These are phyloP conservation scores for barley (Hordeum vulgare) DNA, from an alignment of 176 grass and related monocot genomes.

Conservation along the genomic window DNA sequence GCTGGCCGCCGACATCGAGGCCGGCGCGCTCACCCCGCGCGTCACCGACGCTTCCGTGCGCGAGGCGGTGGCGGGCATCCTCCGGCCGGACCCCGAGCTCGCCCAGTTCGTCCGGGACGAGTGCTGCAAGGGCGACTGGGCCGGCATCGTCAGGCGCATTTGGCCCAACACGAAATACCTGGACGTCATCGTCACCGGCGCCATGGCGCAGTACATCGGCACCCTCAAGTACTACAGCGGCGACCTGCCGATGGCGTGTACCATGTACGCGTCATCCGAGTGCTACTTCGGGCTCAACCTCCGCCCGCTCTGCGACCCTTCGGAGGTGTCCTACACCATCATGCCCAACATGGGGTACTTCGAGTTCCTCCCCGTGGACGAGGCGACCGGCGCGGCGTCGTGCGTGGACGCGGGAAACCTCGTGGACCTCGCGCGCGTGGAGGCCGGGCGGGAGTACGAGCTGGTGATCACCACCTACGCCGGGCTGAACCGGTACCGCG, in stretches of 20 bases:
- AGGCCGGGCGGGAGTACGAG: conserved; percentile 82
- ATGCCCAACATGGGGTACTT: conserved; percentile 99
- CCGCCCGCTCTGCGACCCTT: conserved; percentile 72
- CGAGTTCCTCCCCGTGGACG: conserved; percentile 77
- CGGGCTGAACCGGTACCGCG: conserved; percentile 84
- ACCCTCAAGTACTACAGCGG: conserved; percentile 85
- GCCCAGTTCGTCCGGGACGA: conserved; percentile 52
- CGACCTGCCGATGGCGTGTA: conserved; percentile 83
- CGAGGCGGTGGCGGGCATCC: conserved; percentile 52
- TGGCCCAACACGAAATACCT: conserved; percentile 97
- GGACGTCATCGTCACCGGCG: conserved; percentile 93
- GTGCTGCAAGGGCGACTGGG: conserved; percentile 69
- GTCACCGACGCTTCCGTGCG: conserved; percentile 68
- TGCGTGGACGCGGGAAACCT: conserved; percentile 30
- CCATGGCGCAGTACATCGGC: conserved; percentile 95
- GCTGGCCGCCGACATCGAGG: conserved; percentile 55
- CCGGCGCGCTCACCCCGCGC: conserved; percentile 44
- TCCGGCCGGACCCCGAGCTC: conserved; percentile 55
- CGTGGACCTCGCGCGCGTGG: conserved; percentile 82
- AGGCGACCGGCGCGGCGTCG: neutral
- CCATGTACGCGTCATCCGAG: conserved; percentile 96
- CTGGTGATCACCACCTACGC: conserved; percentile 96
- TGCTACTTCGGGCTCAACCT: conserved; percentile 97
- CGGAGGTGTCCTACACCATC: conserved; percentile 95
- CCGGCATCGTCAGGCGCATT: conserved; percentile 66